A percentile compares a stretch with the other conserved stretches of the same genome.
Conservation (phyloP, 2,329 filamentous ascomycete genomes). For the Cladosporium halotolerans region DNA sequence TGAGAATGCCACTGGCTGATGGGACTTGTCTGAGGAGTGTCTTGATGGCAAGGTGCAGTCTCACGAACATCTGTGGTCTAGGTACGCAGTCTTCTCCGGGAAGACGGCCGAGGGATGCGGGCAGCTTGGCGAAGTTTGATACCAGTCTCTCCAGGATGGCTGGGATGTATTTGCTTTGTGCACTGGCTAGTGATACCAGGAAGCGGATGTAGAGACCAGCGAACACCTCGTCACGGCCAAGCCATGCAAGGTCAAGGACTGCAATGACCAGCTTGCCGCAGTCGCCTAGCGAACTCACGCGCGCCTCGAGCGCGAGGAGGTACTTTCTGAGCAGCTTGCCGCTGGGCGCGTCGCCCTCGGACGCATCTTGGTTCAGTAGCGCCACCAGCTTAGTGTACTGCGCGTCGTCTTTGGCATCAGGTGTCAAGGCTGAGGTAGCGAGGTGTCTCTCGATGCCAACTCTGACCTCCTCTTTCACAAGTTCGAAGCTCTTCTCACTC, state of each 20-base stretch:
- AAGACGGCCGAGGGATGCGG: conserved; percentile 47
- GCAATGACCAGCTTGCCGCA: conserved; percentile 54
- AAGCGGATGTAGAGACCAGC: conserved; percentile 52
- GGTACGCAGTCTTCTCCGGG: conserved; percentile 53
- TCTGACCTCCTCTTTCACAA: conserved; percentile 57
- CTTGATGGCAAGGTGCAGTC: conserved; percentile 69
- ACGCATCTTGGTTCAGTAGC: conserved; percentile 23
- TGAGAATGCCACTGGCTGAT: conserved; percentile 64
- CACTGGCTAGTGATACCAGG: conserved; percentile 63
- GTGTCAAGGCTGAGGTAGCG: conserved; percentile 10
- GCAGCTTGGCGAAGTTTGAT: conserved; percentile 63
- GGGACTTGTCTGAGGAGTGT: conserved; percentile 77
- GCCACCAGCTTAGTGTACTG: conserved; percentile 48
- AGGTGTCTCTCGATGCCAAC: conserved; percentile 38
- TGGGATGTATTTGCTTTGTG: conserved; percentile 71
- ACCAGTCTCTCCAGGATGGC: conserved; percentile 75
- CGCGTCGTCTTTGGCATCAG: conserved; percentile 47
- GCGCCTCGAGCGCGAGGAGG: conserved; percentile 52
- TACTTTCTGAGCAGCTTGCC: conserved; percentile 51
- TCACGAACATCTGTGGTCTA: conserved; percentile 59
- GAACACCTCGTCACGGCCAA: conserved; percentile 55
- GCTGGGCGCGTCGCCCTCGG: conserved; percentile 41
- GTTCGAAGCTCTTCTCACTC: conserved; percentile 48
- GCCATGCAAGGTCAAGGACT: conserved; percentile 54
- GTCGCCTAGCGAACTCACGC: conserved; percentile 49